Conservation (phyloP, 345 rosid genomes). For the Citrus medica region DNA sequence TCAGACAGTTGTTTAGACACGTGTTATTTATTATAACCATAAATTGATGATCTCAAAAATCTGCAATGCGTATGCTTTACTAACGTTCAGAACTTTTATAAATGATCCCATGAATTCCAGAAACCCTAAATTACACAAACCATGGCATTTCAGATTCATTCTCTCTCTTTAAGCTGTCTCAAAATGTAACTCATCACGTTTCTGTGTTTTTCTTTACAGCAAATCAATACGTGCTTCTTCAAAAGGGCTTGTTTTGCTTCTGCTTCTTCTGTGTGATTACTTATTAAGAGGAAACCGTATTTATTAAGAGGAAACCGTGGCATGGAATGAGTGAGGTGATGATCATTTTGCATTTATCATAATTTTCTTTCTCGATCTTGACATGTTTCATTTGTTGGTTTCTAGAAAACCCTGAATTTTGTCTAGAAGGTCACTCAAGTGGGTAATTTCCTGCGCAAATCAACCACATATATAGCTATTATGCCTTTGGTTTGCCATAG, state of each 20-base stretch:
- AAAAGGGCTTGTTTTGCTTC: background rate
- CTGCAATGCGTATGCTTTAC: background rate
- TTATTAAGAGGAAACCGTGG: background rate
- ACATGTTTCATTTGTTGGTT: too few relatives aligned
- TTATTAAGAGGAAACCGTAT: background rate
- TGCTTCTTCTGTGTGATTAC: background rate
- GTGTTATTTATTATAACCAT: constrained; percentile 27
- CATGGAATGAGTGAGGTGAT: background rate
- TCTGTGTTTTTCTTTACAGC: background rate
- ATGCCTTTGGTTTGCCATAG: too few relatives aligned
- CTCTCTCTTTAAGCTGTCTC: background rate
- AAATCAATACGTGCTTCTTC: background rate
- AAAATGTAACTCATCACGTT: background rate
- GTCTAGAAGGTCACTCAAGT: too few relatives aligned
- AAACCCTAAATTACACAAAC: background rate
- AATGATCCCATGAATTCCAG: background rate
- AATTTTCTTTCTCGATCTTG: too few relatives aligned
- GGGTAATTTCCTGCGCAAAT: background rate
- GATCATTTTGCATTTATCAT: background rate
- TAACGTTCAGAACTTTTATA: background rate
- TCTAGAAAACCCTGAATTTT: too few relatives aligned
- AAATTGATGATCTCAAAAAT: constrained; percentile 7
- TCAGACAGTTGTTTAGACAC: constrained; percentile 7
- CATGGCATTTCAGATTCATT: background rate
- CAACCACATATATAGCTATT: too few relatives aligned